Evolutionary conservation across 2,329 filamentous ascomycete genomes (phyloP).

Genomic region (Beauveria sp.): DNA sequence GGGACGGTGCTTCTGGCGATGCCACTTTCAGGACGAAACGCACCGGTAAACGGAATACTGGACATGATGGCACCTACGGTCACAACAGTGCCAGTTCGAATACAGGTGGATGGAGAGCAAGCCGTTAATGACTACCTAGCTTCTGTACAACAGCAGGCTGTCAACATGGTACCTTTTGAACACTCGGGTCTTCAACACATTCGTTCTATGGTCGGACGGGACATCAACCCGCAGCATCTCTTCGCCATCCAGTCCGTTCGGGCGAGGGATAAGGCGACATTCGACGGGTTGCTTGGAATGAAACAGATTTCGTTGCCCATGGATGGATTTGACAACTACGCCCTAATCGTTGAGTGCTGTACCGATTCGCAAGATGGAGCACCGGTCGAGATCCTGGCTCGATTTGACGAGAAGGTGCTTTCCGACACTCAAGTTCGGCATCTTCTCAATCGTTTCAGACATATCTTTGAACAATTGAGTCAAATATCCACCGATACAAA

Average conservation of each 20-base stretch:
- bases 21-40: constrained; percentile 18
- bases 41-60: constrained; percentile 17
- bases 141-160: not conserved
- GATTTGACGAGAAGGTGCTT: not conserved
- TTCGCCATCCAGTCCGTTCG: constrained; percentile 11
- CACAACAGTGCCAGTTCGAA: constrained; percentile 18
- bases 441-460: not conserved
- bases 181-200: constrained; percentile 20
- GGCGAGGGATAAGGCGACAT: not conserved
- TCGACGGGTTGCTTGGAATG: not conserved
- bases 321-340: not conserved
- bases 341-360: not conserved
- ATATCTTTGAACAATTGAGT: not conserved
- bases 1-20: constrained; percentile 23
- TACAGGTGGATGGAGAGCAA: constrained; percentile 20
- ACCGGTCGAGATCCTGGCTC: not conserved
- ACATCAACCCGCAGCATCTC: constrained; percentile 12
- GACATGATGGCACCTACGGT: constrained; percentile 20
- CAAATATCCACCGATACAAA: not conserved
- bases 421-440: not conserved
- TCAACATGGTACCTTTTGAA: not conserved
- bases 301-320: not conserved
- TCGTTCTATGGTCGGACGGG: constrained; percentile 12
- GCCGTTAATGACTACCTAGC: constrained; percentile 24
- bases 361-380: not conserved